phyloP scores from a whole-genome alignment of 768 basidiomycete species.

The Russula ochroleuca region DNA sequence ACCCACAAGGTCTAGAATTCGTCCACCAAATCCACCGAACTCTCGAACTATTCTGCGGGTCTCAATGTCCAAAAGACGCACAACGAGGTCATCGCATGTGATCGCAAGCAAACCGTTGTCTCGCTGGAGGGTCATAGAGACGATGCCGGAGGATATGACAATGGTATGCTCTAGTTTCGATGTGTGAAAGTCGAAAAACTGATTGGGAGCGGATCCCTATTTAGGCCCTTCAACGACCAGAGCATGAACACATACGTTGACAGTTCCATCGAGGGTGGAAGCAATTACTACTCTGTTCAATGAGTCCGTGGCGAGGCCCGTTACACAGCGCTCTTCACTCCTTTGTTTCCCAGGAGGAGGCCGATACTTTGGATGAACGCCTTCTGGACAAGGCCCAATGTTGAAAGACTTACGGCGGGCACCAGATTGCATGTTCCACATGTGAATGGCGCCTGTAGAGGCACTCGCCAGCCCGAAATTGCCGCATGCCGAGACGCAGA shows the following conservation, averaged over 20 bases:
- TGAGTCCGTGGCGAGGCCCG: slow-evolving; percentile 81
- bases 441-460: slow-evolving; percentile 70
- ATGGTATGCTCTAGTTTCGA: slow-evolving; percentile 67
- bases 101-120: slow-evolving; percentile 82
- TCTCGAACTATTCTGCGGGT: slow-evolving; percentile 85
- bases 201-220: background rate
- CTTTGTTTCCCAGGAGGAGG: slow-evolving; percentile 40
- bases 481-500: slow-evolving; percentile 90
- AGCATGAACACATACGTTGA: slow-evolving; percentile 59
- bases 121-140: slow-evolving; percentile 70
- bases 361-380: slow-evolving; percentile 41
- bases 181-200: slow-evolving; percentile 98
- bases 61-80: slow-evolving; percentile 89
- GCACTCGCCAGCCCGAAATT: slow-evolving; percentile 90
- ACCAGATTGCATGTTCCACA: slow-evolving; percentile 99
- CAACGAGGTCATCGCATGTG: slow-evolving; percentile 78
- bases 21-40: slow-evolving; percentile 72
- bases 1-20: slow-evolving; percentile 85
- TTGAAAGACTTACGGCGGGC: slow-evolving; percentile 73
- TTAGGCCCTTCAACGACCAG: slow-evolving; percentile 1
- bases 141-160: slow-evolving; percentile 60
- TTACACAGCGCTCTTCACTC: slow-evolving; percentile 54
- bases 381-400: slow-evolving; percentile 59
- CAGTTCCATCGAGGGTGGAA: slow-evolving; percentile 80
- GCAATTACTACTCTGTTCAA: slow-evolving; percentile 79